Conservation (phyloP, 345 rosid species). For the Iberis pinnata region DNA sequence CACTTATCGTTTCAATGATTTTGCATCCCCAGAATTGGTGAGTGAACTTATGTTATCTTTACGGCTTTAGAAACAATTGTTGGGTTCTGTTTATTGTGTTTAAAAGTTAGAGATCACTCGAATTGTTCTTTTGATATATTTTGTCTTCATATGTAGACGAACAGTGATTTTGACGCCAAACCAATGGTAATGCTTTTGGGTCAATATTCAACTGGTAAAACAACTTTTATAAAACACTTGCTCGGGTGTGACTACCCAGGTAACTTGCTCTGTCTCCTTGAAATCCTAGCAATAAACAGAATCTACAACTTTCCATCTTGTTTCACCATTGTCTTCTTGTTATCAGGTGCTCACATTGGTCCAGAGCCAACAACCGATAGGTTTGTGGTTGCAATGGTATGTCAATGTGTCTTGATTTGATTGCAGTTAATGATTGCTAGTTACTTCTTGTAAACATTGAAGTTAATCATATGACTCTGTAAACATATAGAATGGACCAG, state of each 20-base stretch:
- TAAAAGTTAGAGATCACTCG: not conserved
- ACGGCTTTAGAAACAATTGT: not conserved
- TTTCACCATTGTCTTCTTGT: slow-evolving; percentile 5
- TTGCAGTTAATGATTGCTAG: not conserved
- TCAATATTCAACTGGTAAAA: slow-evolving; percentile 95
- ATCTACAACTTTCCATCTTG: slow-evolving; percentile 2
- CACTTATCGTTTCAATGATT: slow-evolving; percentile 80
- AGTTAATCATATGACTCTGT: not conserved
- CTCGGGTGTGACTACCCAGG: slow-evolving; percentile 81
- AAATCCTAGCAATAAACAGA: not conserved
- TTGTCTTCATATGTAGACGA: slow-evolving; percentile 42
- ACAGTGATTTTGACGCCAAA: slow-evolving; percentile 89
- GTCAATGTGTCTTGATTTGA: not conserved
- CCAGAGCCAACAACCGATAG: slow-evolving; percentile 99
- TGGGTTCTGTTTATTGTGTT: not conserved
- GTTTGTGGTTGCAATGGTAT: slow-evolving; percentile 95
- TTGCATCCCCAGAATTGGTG: slow-evolving; percentile 74
- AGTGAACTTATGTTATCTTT: slow-evolving; percentile 28
- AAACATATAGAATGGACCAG: slow-evolving; percentile 60
- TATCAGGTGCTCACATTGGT: slow-evolving; percentile 90
- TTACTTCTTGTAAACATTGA: not conserved
- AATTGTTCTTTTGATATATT: slow-evolving; percentile 11
- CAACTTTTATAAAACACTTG: slow-evolving; percentile 88
- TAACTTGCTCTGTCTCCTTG: slow-evolving; percentile 15
- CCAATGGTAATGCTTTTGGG: slow-evolving; percentile 98